phyloP scores from a whole-genome alignment of 2,329 filamentous ascomycete genomes.

The Stenocarpella maydis region DNA sequence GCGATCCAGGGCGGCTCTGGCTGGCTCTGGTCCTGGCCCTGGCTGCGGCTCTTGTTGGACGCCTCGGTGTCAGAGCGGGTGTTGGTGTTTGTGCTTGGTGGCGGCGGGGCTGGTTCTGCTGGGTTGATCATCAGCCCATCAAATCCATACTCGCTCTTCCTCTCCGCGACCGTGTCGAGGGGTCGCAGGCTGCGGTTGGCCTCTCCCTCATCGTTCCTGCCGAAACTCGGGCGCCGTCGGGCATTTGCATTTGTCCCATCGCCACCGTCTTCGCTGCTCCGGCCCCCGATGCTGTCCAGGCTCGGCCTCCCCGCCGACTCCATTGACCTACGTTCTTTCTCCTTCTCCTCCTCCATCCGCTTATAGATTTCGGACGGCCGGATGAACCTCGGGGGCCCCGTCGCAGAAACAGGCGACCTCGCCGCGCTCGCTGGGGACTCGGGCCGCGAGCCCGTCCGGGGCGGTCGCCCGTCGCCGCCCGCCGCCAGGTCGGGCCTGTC shows the following conservation, averaged over 20 bases:
- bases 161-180: slow-evolving; percentile 63
- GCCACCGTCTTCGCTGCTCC: slow-evolving; percentile 35
- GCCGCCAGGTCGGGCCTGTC: slow-evolving; percentile 43
- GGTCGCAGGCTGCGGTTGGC: slow-evolving; percentile 48
- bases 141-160: slow-evolving; percentile 66
- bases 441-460: slow-evolving; percentile 44
- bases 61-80: no score
- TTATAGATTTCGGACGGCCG: slow-evolving; percentile 82
- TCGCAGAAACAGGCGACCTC: slow-evolving; percentile 46
- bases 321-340: slow-evolving; percentile 62
- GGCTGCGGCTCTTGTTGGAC: neutral
- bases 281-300: slow-evolving; percentile 56
- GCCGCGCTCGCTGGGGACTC: slow-evolving; percentile 49
- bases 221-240: slow-evolving; percentile 39
- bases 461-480: slow-evolving; percentile 29
- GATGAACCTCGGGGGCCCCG: slow-evolving; percentile 69
- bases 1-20: neutral
- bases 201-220: slow-evolving; percentile 48
- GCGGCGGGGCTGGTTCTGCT: slow-evolving; percentile 35
- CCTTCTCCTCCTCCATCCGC: slow-evolving; percentile 71
- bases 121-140: slow-evolving; percentile 48
- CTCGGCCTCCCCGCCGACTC: slow-evolving; percentile 64
- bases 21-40: slow-evolving; percentile 18
- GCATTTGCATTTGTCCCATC: slow-evolving; percentile 36
- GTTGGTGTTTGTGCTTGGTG: no score